Conservation (phyloP, 2,329 filamentous ascomycete species). For the Ceratocystis cacaofunesta region DNA sequence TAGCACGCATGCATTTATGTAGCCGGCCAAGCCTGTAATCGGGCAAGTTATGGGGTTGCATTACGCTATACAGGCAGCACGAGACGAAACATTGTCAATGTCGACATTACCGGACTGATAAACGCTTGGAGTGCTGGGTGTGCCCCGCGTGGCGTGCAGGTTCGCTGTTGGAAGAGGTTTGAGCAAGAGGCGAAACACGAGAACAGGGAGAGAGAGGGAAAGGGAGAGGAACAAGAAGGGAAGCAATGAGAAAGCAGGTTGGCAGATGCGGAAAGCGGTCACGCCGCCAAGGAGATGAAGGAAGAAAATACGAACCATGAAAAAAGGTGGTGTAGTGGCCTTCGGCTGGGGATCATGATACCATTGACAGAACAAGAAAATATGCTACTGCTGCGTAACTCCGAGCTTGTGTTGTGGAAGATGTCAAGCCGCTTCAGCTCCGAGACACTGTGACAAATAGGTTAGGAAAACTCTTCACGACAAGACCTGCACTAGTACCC, state of each 20-base stretch:
- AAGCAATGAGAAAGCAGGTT: not conserved
- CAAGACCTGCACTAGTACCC: no score
- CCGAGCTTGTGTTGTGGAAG: no score
- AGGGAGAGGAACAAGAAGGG: not conserved
- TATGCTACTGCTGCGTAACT: no score
- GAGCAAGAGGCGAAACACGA: not conserved
- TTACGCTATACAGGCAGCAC: not conserved
- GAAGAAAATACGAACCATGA: not conserved
- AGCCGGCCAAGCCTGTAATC: no score
- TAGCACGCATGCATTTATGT: not conserved
- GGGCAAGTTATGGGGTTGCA: no score
- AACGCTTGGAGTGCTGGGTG: not conserved
- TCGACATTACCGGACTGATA: slow-evolving; percentile 1
- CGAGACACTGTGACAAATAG: no score
- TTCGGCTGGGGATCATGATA: not conserved
- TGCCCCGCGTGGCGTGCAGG: not conserved
- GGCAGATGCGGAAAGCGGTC: not conserved
- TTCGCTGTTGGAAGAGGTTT: not conserved
- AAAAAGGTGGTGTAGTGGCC: not conserved
- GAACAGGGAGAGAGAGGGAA: not conserved
- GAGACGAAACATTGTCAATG: not conserved
- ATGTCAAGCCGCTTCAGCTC: no score
- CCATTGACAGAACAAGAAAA: no score
- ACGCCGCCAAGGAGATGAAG: not conserved
- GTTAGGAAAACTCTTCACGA: no score